phyloP scores from a whole-genome alignment of 306 rosid species.

The Cucumis cinereus region DNA sequence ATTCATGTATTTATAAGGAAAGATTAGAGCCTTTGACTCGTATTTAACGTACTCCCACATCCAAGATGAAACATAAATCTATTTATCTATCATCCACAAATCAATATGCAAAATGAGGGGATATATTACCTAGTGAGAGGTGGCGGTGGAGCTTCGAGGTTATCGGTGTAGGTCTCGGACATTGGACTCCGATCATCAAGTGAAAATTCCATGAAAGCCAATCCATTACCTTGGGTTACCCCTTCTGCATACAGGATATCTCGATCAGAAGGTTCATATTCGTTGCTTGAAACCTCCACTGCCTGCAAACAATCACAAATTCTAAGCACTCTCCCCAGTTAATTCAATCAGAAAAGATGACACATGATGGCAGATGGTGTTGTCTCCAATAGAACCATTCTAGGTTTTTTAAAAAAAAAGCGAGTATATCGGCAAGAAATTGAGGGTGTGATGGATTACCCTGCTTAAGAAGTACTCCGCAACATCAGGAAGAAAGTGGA shows the following conservation, averaged over 20 bases:
- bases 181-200: slow-evolving; percentile 83
- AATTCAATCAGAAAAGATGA: not conserved
- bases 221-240: slow-evolving; percentile 91
- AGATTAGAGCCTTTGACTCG: not conserved
- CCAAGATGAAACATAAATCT: not conserved
- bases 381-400: not conserved
- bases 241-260: slow-evolving; percentile 97
- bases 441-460: slow-evolving; percentile 30
- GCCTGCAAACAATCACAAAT: slow-evolving; percentile 41
- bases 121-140: slow-evolving; percentile 63
- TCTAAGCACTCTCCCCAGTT: not conserved
- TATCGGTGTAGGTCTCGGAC: slow-evolving; percentile 67
- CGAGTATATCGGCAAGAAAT: not conserved
- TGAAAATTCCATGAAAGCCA: slow-evolving; percentile 90
- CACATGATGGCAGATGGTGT: not conserved
- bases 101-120: not conserved
- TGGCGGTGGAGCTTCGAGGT: slow-evolving; percentile 61
- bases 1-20: not conserved
- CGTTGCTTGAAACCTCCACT: slow-evolving; percentile 91
- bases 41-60: not conserved
- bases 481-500: slow-evolving; percentile 91
- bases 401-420: not conserved
- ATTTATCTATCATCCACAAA: not conserved
- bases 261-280: slow-evolving; percentile 88
- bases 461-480: slow-evolving; percentile 83